A percentile compares a stretch with the other conserved stretches of the same genome.
phyloP scores from a whole-genome alignment of 2,329 filamentous ascomycete species.

The Colletotrichum lini region DNA sequence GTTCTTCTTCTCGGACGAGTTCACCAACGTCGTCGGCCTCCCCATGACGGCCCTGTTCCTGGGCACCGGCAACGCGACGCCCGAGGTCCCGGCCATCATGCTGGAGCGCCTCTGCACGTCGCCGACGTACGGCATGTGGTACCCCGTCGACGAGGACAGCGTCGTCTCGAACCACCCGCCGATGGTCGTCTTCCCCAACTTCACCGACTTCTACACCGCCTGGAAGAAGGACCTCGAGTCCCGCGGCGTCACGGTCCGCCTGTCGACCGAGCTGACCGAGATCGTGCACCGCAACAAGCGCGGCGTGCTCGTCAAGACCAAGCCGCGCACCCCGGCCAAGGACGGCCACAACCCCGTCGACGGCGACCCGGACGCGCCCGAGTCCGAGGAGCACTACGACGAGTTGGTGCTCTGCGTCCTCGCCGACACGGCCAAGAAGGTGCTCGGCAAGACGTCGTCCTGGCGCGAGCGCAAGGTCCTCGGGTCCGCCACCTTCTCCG shows the following conservation, averaged over 20 bases:
- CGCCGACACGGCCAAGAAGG: constrained; percentile 72
- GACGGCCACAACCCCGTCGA: constrained; percentile 51
- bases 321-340: constrained; percentile 52
- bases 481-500: constrained; percentile 74
- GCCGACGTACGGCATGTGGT: constrained; percentile 69
- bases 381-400: constrained; percentile 69
- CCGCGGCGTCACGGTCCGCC: constrained; percentile 67
- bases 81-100: constrained; percentile 76
- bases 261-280: constrained; percentile 68
- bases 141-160: constrained; percentile 61
- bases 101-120: constrained; percentile 69
- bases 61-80: constrained; percentile 78
- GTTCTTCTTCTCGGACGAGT: constrained; percentile 76
- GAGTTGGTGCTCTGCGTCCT: constrained; percentile 74
- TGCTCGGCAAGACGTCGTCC: constrained; percentile 68
- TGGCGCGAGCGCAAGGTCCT: constrained; percentile 75
- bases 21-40: constrained; percentile 77
- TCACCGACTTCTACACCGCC: constrained; percentile 70
- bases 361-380: constrained; percentile 67
- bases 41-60: constrained; percentile 67
- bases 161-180: constrained; percentile 69
- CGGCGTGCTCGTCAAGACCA: constrained; percentile 65
- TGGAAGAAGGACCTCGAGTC: constrained; percentile 68
- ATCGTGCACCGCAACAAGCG: constrained; percentile 64
- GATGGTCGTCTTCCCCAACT: constrained; percentile 75